Conservation (phyloP, 768 basidiomycete species). For the Pholiota microspora region DNA sequence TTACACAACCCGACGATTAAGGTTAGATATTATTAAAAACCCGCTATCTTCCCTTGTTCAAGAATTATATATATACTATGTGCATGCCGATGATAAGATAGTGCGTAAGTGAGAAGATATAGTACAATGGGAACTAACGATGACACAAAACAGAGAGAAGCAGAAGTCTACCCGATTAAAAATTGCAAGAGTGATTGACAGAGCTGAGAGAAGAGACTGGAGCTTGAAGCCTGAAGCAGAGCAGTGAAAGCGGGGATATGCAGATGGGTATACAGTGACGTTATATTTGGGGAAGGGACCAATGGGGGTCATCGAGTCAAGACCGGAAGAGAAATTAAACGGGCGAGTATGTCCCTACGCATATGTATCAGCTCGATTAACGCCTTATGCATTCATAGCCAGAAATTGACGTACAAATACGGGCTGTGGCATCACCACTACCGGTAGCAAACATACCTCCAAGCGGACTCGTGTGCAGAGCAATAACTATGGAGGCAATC, state of each 20-base stretch:
- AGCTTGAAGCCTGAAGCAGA: background rate
- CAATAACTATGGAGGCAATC: slow-evolving; percentile 36
- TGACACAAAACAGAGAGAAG: background rate
- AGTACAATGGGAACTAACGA: background rate
- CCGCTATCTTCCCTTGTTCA: background rate
- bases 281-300: background rate
- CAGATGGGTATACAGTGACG: slow-evolving; percentile 3
- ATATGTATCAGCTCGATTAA: background rate
- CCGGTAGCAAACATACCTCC: slow-evolving; percentile 47
- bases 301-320: background rate
- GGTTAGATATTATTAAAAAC: background rate
- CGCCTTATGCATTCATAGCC: background rate
- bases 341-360: slow-evolving; percentile 13
- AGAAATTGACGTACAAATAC: slow-evolving; percentile 41
- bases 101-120: background rate
- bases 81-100: background rate
- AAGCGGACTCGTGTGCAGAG: slow-evolving; percentile 42
- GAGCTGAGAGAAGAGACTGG: background rate
- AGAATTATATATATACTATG: background rate
- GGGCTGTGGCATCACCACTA: slow-evolving; percentile 47
- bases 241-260: background rate
- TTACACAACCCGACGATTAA: background rate
- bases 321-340: background rate
- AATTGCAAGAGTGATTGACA: background rate
- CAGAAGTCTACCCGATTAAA: background rate